A percentile compares a stretch with the other conserved stretches of the same genome.
Conservation (phyloP, 2,329 filamentous ascomycete species). For the Xylariaceae sp. region DNA sequence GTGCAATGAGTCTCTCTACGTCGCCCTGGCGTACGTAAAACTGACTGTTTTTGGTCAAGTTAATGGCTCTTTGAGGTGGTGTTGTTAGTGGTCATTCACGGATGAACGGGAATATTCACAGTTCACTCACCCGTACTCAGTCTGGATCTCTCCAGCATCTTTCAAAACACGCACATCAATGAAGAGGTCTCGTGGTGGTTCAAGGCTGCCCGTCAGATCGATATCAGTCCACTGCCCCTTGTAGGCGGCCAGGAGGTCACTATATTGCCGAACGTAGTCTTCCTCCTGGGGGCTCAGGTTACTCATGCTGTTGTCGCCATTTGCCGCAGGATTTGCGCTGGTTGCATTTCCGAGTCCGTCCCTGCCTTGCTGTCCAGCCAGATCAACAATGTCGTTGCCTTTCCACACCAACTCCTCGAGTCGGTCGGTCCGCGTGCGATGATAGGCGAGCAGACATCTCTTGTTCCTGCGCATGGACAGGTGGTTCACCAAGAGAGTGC, state of each 20-base stretch:
- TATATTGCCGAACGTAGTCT: conserved; percentile 89
- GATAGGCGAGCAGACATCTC: conserved; percentile 89
- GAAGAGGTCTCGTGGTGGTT: conserved; percentile 91
- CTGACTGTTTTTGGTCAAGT: conserved; percentile 94
- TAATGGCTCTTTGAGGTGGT: conserved; percentile 65
- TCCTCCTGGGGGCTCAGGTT: conserved; percentile 93
- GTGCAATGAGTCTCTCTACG: conserved; percentile 87
- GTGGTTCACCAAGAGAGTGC: conserved; percentile 86
- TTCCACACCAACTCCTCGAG: conserved; percentile 92
- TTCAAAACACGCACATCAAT: conserved; percentile 95
- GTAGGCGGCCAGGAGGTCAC: conserved; percentile 87
- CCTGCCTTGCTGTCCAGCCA: conserved; percentile 52
- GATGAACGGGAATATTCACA: not conserved
- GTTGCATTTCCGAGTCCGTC: conserved; percentile 34
- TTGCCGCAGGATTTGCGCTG: conserved; percentile 33
- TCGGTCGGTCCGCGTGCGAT: conserved; percentile 83
- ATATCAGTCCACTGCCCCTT: conserved; percentile 99
- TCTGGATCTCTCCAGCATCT: conserved; percentile 97
- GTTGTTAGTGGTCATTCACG: conserved; percentile 21
- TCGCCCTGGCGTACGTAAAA: conserved; percentile 95
- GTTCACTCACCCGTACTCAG: conserved; percentile 80
- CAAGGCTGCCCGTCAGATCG: conserved; percentile 86
- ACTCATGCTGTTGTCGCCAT: conserved; percentile 54
- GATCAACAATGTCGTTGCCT: conserved; percentile 75
- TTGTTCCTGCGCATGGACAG: conserved; percentile 95